Evolutionary conservation across 164 flowering plant genomes (phyloP).

Genomic region (Vitis rupestris): DNA sequence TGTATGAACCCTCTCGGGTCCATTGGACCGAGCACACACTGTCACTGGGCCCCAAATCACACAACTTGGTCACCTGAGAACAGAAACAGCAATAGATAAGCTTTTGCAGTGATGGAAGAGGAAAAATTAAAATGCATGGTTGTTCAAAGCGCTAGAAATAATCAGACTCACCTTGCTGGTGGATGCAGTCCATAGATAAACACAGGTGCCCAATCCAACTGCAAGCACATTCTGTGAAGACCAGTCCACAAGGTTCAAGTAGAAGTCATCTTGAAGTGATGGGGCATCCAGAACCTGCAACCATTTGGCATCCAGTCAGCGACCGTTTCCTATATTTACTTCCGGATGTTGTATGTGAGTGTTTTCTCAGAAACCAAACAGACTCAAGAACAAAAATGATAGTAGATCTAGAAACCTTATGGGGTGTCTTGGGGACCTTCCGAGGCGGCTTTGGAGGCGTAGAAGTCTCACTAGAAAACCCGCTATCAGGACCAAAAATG

Average conservation of each 20-base stretch:
- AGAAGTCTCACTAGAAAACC: slow-evolving; percentile 44
- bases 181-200: slow-evolving; percentile 96
- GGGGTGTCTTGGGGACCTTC: slow-evolving; percentile 92
- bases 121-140: background rate
- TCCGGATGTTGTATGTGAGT: too few species aligned
- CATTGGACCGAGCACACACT: slow-evolving; percentile 91
- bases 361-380: background rate
- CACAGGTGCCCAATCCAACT: slow-evolving; percentile 95
- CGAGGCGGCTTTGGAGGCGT: slow-evolving; percentile 86
- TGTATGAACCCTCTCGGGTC: slow-evolving; percentile 95
- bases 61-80: slow-evolving; percentile 84
- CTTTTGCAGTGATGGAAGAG: background rate
- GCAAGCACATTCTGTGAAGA: slow-evolving; percentile 98
- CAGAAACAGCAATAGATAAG: background rate
- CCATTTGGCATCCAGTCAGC: slow-evolving; percentile 5
- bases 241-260: slow-evolving; percentile 97
- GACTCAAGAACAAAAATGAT: background rate
- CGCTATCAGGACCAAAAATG: slow-evolving; percentile 48
- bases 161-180: slow-evolving; percentile 67
- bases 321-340: background rate
- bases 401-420: slow-evolving; percentile 51
- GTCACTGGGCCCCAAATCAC: slow-evolving; percentile 91
- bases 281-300: slow-evolving; percentile 97
- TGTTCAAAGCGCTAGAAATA: background rate
- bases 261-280: slow-evolving; percentile 95